These are phyloP conservation scores for Lepidium sativum DNA, from an alignment of 345 rosid genomes.

Conservation along the genomic window DNA sequence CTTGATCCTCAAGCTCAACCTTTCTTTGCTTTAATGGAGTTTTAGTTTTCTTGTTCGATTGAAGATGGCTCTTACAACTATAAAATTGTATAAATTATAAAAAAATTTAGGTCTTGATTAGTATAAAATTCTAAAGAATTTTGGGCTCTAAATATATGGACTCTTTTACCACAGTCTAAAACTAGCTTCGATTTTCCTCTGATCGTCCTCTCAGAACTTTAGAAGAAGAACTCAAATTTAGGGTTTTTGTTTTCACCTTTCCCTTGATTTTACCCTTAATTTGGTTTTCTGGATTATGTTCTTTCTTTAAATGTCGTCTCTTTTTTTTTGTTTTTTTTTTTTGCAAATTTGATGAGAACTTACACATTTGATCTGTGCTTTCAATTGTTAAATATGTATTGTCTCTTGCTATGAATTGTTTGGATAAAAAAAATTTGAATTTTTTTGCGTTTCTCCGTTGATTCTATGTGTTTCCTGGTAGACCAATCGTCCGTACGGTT, in stretches of 20 bases:
- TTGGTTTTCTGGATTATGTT: neutral
- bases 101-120: too few species aligned
- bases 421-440: neutral
- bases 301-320: neutral
- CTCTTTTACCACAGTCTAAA: too few species aligned
- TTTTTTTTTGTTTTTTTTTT: neutral
- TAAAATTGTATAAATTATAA: too few species aligned
- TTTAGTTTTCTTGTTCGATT: too few species aligned
- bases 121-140: too few species aligned
- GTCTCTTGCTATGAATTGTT: neutral
- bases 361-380: neutral
- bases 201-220: too few species aligned
- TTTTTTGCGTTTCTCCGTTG: neutral
- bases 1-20: too few species aligned
- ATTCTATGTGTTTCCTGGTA: neutral
- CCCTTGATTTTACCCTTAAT: neutral
- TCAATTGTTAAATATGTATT: neutral
- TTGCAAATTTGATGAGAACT: too few species aligned
- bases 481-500: constrained; percentile 13
- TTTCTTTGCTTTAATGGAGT: too few species aligned
- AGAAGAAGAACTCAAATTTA: neutral
- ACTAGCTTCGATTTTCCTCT: too few species aligned
- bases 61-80: too few species aligned
- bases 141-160: too few species aligned
- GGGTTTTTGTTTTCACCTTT: neutral